Percentiles rank a stretch among this genome's conserved stretches.
phyloP scores from a whole-genome alignment of 495 filamentous ascomycete species.

The Penicillium soppii region DNA sequence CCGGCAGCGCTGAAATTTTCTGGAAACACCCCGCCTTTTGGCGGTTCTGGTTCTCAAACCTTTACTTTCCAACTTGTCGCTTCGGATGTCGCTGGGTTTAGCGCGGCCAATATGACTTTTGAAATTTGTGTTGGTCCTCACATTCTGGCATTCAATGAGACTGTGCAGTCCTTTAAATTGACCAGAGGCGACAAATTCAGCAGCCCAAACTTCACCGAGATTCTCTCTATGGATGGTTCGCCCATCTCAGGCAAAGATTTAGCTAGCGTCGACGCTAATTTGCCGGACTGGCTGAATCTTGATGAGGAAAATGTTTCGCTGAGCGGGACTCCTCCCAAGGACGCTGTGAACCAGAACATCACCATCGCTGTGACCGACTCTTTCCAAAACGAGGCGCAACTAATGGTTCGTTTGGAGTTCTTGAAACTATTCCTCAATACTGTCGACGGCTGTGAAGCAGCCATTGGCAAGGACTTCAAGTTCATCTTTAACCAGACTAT shows the following conservation, averaged over 20 bases:
- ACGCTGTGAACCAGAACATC: constrained; percentile 59
- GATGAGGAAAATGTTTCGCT: constrained; percentile 62
- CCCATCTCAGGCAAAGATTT: constrained; percentile 47
- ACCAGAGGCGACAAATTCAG: constrained; percentile 53
- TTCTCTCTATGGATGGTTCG: constrained; percentile 63
- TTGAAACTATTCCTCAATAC: constrained; percentile 42
- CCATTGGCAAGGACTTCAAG: constrained; percentile 61
- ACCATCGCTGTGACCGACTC: constrained; percentile 64
- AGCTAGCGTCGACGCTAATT: constrained; percentile 45
- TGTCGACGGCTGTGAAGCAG: constrained; percentile 51
- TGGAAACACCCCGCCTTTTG: constrained; percentile 68
- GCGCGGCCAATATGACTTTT: constrained; percentile 64
- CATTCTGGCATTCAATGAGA: constrained; percentile 60
- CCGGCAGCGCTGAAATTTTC: constrained; percentile 61
- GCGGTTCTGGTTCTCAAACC: constrained; percentile 64
- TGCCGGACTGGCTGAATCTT: constrained; percentile 70
- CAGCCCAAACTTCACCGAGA: constrained; percentile 52
- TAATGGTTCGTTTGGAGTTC: constrained; percentile 62
- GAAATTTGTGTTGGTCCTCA: constrained; percentile 69
- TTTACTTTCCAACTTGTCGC: constrained; percentile 76
- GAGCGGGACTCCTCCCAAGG: constrained; percentile 59
- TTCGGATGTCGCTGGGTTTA: constrained; percentile 77
- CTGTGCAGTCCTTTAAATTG: constrained; percentile 57
- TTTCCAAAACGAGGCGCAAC: constrained; percentile 61
- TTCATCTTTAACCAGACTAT: constrained; percentile 61